A percentile compares a stretch with the other conserved stretches of the same genome.
These are phyloP conservation scores for Lunasporangiospora selenospora DNA, from an alignment of 192 early-diverging fungal genomes.

Conservation along the genomic window DNA sequence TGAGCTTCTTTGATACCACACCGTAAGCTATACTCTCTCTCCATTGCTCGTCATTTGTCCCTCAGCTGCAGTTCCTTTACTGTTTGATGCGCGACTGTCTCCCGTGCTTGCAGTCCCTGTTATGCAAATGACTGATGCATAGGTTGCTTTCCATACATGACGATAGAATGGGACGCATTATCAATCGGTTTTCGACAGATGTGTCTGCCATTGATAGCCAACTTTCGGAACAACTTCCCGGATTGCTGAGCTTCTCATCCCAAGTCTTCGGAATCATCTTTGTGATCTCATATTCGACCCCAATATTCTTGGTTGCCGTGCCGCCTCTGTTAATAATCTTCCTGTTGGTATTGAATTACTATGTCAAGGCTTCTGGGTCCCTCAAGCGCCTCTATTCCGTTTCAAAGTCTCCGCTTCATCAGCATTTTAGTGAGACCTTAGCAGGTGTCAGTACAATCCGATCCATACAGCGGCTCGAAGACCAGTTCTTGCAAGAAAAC, in stretches of 20 bases:
- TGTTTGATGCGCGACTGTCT: too few species aligned
- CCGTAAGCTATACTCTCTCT: constrained; percentile 83
- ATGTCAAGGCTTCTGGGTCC: constrained; percentile 75
- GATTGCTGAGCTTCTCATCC: constrained; percentile 54
- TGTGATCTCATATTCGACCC: constrained; percentile 60
- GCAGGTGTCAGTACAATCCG: constrained; percentile 81
- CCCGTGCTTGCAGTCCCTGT: too few species aligned
- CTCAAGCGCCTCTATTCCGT: constrained; percentile 79
- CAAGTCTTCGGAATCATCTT: constrained; percentile 58
- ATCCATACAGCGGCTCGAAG: constrained; percentile 64
- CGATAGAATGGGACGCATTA: constrained; percentile 45
- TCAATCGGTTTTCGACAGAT: constrained; percentile 90
- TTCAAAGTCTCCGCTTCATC: constrained; percentile 75
- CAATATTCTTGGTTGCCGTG: constrained; percentile 18
- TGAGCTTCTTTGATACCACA: constrained; percentile 89
- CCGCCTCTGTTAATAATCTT: constrained; percentile 52
- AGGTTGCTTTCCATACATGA: not conserved
- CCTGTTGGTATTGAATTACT: constrained; percentile 64
- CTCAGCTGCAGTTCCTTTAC: too few species aligned
- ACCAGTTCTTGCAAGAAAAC: constrained; percentile 64
- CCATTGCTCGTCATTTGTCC: too few species aligned
- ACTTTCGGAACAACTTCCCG: constrained; percentile 55
- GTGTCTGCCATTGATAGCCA: constrained; percentile 75
- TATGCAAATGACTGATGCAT: too few species aligned
- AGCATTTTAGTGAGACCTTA: constrained; percentile 83